Evolutionary conservation across 176 grass and related monocot genomes (phyloP), one percentile per base, ranked within the genome.

Genomic region (Lolium multiflorum): DNA sequence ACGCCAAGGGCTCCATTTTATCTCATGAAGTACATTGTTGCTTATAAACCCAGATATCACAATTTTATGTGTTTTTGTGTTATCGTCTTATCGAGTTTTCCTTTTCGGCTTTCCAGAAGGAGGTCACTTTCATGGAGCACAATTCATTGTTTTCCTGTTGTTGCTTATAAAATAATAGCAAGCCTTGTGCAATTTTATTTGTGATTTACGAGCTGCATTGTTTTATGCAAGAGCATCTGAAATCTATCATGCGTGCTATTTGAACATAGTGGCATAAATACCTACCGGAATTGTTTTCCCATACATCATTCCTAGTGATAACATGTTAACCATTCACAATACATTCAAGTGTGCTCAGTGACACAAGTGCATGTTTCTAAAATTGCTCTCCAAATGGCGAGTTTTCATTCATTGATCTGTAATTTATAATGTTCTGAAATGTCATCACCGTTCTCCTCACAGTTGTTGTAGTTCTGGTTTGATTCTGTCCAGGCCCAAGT

Each of bases 31-130:
- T 74, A 9, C 72, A 51, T 51, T 75, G 22, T 0, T 31, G 49
- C 31, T 52, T 54, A 10, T 35, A 3, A 76, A 54, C 49, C 14
- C 8, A 26, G 22, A 28, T 28, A 52, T 54, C 48, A 18, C 73
- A 76, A 35, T 50, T 75, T 22, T 28, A 28, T 4, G 15, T 50
- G 71, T 74, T 74, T 74, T 72, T 43, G 43, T 47, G 70, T 72
- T 16, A 72, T 35, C 31, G 31, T 35, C 31, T 35, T 35, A 35
- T 14, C 5, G 20, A 47, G 41, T 46, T 72, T 51, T 16, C 10
- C 22, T 74, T 74, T 74, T 13, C 4, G 20, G 11, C 22, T 28
- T 52, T 31, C 7, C 44, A 26, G 71, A 74, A 74, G 49, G 44
- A 26, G 31, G 7, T 35, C 31, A 35, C 31, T 35, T 35, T 35